Percentiles rank a stretch among this genome's conserved stretches.
phyloP scores from a whole-genome alignment of 2,329 filamentous ascomycete species.

The Juglanconis juglandina region DNA sequence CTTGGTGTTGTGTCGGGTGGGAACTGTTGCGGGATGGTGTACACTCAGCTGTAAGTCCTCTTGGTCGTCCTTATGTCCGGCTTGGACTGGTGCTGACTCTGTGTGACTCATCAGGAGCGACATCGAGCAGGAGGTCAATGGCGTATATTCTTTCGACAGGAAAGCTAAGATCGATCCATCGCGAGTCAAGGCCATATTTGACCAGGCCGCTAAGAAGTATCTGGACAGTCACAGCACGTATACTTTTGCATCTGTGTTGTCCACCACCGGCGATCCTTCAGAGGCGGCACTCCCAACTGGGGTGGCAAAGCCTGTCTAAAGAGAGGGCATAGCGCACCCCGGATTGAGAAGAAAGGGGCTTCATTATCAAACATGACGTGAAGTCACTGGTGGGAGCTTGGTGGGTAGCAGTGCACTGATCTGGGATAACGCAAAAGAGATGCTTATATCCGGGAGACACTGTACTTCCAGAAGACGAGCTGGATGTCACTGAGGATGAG shows the following conservation, averaged over 20 bases:
- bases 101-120: conserved; percentile 37
- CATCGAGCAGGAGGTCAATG: conserved; percentile 68
- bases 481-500: too few species aligned
- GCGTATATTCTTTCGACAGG: conserved; percentile 61
- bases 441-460: too few species aligned
- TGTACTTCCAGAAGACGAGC: too few species aligned
- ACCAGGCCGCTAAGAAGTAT: conserved; percentile 48
- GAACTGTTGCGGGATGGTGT: conserved; percentile 60
- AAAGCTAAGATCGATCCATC: conserved; percentile 56
- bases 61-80: background rate
- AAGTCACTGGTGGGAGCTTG: too few species aligned
- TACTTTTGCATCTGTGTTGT: background rate
- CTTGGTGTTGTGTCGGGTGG: conserved; percentile 55
- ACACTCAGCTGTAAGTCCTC: conserved; percentile 59
- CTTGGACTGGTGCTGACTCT: conserved; percentile 7
- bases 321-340: background rate
- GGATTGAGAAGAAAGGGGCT: too few species aligned
- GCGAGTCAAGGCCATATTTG: conserved; percentile 56
- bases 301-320: background rate
- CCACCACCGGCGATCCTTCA: too few species aligned
- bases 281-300: conserved; percentile 2
- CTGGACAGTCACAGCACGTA: conserved; percentile 19
- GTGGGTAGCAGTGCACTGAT: too few species aligned
- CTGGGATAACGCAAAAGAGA: too few species aligned
- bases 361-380: too few species aligned